A percentile compares a stretch with the other conserved stretches of the same genome.
These are phyloP conservation scores for Aspergillus fumigatus DNA, from an alignment of 2,329 filamentous ascomycete species.

Conservation along the genomic window DNA sequence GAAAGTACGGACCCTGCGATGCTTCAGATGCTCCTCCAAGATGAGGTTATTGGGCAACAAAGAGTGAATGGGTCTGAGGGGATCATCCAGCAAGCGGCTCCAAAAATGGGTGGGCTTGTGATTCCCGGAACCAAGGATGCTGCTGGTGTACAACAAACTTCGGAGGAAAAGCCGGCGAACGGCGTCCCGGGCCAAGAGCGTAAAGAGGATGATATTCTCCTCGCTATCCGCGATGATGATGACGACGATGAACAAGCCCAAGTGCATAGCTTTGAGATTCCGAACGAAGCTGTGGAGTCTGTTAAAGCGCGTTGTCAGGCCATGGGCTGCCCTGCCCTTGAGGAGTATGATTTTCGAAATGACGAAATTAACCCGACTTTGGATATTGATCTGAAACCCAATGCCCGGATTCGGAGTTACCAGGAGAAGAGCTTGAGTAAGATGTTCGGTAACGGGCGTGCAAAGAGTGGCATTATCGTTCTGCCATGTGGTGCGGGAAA, in stretches of 20 bases:
- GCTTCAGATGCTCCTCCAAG: slow-evolving; percentile 79
- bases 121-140: slow-evolving; percentile 95
- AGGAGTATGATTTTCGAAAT: slow-evolving; percentile 96
- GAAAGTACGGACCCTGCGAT: slow-evolving; percentile 86
- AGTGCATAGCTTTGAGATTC: slow-evolving; percentile 90
- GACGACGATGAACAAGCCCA: slow-evolving; percentile 79
- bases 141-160: slow-evolving; percentile 75
- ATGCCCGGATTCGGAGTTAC: slow-evolving; percentile 86
- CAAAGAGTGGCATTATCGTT: slow-evolving; percentile 96
- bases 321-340: slow-evolving; percentile 79
- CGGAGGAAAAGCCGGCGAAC: slow-evolving; percentile 31
- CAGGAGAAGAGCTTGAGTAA: slow-evolving; percentile 97
- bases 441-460: slow-evolving; percentile 98
- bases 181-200: slow-evolving; percentile 38
- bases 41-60: slow-evolving; percentile 73
- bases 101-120: slow-evolving; percentile 79
- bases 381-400: slow-evolving; percentile 87
- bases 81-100: slow-evolving; percentile 74
- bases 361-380: slow-evolving; percentile 85
- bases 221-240: slow-evolving; percentile 67
- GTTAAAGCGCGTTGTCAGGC: slow-evolving; percentile 88
- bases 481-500: slow-evolving; percentile 95
- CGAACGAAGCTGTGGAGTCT: slow-evolving; percentile 72
- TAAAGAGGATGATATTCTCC: slow-evolving; percentile 63
- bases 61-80: slow-evolving; percentile 68